phyloP scores from a whole-genome alignment of 345 rosid species.

The Pistacia vera region DNA sequence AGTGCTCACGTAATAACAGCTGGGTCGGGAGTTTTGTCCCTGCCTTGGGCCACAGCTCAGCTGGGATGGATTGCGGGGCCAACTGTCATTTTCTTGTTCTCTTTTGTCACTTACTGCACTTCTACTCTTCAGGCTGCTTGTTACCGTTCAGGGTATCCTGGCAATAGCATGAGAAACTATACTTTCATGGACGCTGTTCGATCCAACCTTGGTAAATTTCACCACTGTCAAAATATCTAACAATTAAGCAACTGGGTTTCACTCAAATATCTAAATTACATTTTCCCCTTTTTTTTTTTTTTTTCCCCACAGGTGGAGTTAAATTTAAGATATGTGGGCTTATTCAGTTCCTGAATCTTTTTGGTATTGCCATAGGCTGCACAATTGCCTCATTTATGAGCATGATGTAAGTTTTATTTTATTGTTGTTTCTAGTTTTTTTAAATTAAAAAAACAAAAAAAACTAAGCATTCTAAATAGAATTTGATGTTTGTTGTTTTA shows the following conservation, averaged over 20 bases:
- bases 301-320: constrained; percentile 34
- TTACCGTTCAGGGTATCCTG: constrained; percentile 53
- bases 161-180: constrained; percentile 52
- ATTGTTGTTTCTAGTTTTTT: not conserved
- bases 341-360: constrained; percentile 48
- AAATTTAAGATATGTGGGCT: constrained; percentile 47
- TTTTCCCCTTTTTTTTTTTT: not conserved
- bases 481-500: not conserved
- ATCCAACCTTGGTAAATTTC: constrained; percentile 35
- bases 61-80: constrained; percentile 58
- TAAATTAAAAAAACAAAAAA: not conserved
- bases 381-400: constrained; percentile 58
- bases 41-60: constrained; percentile 55
- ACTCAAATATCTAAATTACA: not conserved
- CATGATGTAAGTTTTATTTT: constrained; percentile 25
- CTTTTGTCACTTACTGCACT: constrained; percentile 46
- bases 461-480: not conserved
- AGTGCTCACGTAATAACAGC: constrained; percentile 53
- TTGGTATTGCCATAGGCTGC: constrained; percentile 56
- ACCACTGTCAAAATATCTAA: not conserved
- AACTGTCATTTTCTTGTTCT: constrained; percentile 36
- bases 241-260: constrained; percentile 5
- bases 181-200: constrained; percentile 66
- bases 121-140: constrained; percentile 53
- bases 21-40: constrained; percentile 48